These are phyloP conservation scores for Curvularia sp. DNA, from an alignment of 2,329 filamentous ascomycete species.

Conservation along the genomic window DNA sequence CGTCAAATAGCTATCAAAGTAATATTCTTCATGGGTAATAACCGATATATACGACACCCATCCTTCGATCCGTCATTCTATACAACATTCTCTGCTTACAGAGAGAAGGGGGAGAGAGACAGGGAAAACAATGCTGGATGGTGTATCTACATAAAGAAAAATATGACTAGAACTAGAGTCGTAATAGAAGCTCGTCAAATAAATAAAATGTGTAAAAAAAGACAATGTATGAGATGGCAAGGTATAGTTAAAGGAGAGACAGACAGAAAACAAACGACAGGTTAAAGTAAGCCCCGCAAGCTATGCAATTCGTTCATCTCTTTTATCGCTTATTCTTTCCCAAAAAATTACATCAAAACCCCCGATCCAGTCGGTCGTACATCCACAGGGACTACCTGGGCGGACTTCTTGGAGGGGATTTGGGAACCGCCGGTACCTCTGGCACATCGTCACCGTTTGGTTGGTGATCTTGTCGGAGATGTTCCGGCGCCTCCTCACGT, in stretches of 20 bases:
- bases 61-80: neutral
- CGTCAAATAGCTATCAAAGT: neutral
- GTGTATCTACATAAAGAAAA: neutral
- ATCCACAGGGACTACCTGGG: constrained; percentile 11
- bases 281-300: neutral
- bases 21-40: neutral
- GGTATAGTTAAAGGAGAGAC: constrained; percentile 3
- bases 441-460: constrained; percentile 17
- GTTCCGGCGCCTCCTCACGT: constrained; percentile 39
- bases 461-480: constrained; percentile 23
- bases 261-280: constrained; percentile 2
- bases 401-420: constrained; percentile 31
- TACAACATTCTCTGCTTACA: neutral
- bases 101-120: neutral
- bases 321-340: neutral
- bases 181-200: neutral
- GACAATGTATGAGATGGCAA: neutral
- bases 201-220: neutral
- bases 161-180: neutral
- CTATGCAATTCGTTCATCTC: constrained; percentile 14
- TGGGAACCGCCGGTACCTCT: constrained; percentile 28
- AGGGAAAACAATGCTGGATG: neutral
- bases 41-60: neutral
- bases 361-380: neutral
- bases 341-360: neutral